Base-by-base conservation (phyloP, 495 filamentous ascomycete species). In the Aspergillus campestris region DNA sequence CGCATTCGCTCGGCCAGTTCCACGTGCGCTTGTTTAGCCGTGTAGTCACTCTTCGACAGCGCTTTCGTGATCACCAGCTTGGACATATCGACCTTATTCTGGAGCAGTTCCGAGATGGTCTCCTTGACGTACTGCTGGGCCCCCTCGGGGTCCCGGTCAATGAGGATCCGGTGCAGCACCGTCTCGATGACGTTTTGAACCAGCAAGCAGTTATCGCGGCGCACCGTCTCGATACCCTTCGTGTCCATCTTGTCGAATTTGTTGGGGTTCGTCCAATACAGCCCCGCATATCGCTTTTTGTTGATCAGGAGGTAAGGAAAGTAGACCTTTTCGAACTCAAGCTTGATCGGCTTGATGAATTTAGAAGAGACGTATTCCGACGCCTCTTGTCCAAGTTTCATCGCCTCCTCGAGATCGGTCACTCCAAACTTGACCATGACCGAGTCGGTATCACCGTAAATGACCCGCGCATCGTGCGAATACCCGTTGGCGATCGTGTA, bases 171-270 rank as follows among this genome's bases (percentile, higher is more conserved):
- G 55, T 89, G 75, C 51, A 99, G 70, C 6, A 94, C 88, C 11
- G 92, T 99, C 65, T 99, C 92, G 57, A 99, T 97, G 48, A 97
- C 94, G 34, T 85, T 95, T 58, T 95, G 89, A 8, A 97, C 92
- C 30, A 99, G 69, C 38, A 89, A 71, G 60, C 92, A 99, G 59
- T 99, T 99, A 59, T 99, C 92, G 74, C 92, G 74, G 30, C 92
- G 80, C 35, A 99, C 94, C 6, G 92, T 99, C 67, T 99, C 92
- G 53, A 99, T 96, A 73, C 92, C 92, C 64, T 99, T 99, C 53
- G 84, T 95, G 60, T 99, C 92, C 94, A 99, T 97, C 73, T 99
- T 99, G 72, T 99, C 92, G 53, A 81, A 89, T 61, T 94, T 95
- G n/a, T 87, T 78, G 0, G 92, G 78, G 37, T 84, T 89, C 13